Conservation (phyloP, 1,284 basidiomycete genomes). For the Rhodotorula sp. region DNA sequence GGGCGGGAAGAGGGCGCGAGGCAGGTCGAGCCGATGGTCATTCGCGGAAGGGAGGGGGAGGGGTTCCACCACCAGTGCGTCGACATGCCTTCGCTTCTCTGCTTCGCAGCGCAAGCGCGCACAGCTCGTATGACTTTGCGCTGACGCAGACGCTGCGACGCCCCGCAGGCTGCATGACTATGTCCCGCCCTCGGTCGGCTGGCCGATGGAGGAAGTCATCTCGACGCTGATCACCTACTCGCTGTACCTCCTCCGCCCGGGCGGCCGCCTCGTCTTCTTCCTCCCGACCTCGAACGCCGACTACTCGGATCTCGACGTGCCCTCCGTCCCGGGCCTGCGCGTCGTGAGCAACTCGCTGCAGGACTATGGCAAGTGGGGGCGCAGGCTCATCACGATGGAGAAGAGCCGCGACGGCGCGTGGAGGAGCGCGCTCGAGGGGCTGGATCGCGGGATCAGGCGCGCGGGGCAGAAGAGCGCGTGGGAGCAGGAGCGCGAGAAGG, state of each 20-base stretch:
- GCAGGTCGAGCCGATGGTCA: conserved; percentile 41
- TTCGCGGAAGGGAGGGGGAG: conserved; percentile 31
- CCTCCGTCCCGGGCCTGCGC: conserved; percentile 76
- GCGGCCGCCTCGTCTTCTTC: conserved; percentile 70
- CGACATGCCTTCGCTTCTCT: too few relatives aligned
- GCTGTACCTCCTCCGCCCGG: conserved; percentile 78
- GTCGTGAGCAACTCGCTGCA: conserved; percentile 86
- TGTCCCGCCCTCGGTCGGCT: conserved; percentile 48
- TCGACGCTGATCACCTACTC: conserved; percentile 78
- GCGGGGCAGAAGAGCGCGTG: conserved; percentile 10
- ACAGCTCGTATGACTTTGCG: too few relatives aligned
- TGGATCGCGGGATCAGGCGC: conserved; percentile 35
- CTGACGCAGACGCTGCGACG: neutral
- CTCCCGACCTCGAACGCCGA: conserved; percentile 88
- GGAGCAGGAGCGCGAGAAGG: conserved; percentile 3
- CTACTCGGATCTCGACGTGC: conserved; percentile 81
- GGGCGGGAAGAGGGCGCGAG: conserved; percentile 62
- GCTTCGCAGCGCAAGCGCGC: too few relatives aligned
- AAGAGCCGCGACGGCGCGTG: conserved; percentile 56
- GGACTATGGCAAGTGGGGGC: conserved; percentile 93
- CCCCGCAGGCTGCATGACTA: conserved; percentile 49
- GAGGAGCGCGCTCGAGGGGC: conserved; percentile 23
- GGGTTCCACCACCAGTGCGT: conserved; percentile 35
- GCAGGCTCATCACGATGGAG: conserved; percentile 83
- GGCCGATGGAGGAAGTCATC: conserved; percentile 49